Conservation (phyloP, 2,329 filamentous ascomycete species). For the Proliferodiscus dingleyae region DNA sequence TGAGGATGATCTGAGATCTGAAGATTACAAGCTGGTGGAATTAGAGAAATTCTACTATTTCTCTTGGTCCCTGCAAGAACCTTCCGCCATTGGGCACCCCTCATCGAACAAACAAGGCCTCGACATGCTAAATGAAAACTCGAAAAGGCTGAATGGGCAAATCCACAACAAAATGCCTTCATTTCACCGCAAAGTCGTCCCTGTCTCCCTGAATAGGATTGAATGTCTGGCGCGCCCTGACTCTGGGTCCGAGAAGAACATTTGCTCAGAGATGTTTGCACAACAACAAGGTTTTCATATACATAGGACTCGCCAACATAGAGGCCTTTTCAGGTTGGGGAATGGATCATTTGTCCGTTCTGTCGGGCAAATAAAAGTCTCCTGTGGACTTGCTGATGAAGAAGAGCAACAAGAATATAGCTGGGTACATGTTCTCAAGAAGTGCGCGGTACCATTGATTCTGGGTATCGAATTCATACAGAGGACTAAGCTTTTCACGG, state of each 20-base stretch:
- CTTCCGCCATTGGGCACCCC: no score
- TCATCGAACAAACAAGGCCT: no score
- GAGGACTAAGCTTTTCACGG: constrained; percentile 5
- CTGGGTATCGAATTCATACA: constrained; percentile 5
- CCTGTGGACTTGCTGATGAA: not conserved
- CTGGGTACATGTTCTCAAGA: constrained; percentile 10
- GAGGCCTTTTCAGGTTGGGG: constrained; percentile 1
- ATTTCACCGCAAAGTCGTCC: constrained; percentile 8
- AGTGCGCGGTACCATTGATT: constrained; percentile 8
- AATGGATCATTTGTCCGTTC: not conserved
- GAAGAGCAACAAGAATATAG: not conserved
- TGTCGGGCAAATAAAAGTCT: constrained; percentile 5
- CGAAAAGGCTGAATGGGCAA: no score
- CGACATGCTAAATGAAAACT: no score
- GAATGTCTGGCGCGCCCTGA: constrained; percentile 9
- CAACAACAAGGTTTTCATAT: constrained; percentile 2
- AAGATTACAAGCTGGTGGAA: no score
- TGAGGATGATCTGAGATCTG: no score
- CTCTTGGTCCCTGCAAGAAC: no score
- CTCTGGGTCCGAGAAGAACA: constrained; percentile 7
- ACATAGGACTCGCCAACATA: not conserved
- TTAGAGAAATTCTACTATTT: no score
- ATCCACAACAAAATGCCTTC: not conserved
- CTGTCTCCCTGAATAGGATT: not conserved
- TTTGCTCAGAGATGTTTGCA: constrained; percentile 7